A percentile compares a stretch with the other conserved stretches of the same genome.
Conservation (phyloP, 2,329 filamentous ascomycete species). For the Amesomyces nigricolor region DNA sequence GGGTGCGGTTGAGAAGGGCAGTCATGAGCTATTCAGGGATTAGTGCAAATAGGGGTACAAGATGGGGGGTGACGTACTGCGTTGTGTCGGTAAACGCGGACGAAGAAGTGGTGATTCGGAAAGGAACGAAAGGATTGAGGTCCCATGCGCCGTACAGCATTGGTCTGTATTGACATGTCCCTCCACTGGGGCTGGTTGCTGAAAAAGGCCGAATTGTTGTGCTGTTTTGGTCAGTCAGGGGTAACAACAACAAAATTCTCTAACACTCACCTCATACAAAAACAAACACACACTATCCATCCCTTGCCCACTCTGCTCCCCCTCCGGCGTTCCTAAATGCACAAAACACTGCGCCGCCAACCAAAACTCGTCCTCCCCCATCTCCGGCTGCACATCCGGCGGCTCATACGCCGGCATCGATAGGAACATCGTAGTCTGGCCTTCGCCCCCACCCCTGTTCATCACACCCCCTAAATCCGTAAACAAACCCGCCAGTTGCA, state of each 20-base stretch:
- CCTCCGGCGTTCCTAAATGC: slow-evolving; percentile 33
- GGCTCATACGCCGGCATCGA: slow-evolving; percentile 37
- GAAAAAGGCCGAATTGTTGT: slow-evolving; percentile 38
- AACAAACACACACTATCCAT: slow-evolving; percentile 45
- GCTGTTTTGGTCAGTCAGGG: slow-evolving; percentile 30
- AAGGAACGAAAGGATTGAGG: slow-evolving; percentile 45
- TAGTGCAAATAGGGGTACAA: too few relatives aligned
- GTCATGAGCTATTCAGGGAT: slow-evolving; percentile 36
- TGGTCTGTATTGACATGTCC: slow-evolving; percentile 32
- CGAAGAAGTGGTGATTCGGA: slow-evolving; percentile 54
- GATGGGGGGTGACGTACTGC: slow-evolving; percentile 38
- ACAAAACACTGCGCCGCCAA: slow-evolving; percentile 42
- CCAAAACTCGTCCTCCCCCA: slow-evolving; percentile 35
- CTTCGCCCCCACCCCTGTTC: slow-evolving; percentile 17
- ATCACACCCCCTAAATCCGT: slow-evolving; percentile 36
- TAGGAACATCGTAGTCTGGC: slow-evolving; percentile 31
- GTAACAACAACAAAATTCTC: background rate
- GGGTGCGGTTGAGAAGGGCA: slow-evolving; percentile 45
- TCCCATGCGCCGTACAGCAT: slow-evolving; percentile 38
- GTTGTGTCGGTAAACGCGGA: slow-evolving; percentile 48
- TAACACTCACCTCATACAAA: slow-evolving; percentile 45
- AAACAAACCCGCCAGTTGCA: slow-evolving; percentile 43
- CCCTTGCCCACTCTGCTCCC: slow-evolving; percentile 24
- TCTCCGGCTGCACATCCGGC: slow-evolving; percentile 34
- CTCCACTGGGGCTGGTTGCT: slow-evolving; percentile 35